Percentiles rank a stretch among this genome's conserved stretches.
Conservation (phyloP, 257 asterid genomes). For the Avicennia marina region DNA sequence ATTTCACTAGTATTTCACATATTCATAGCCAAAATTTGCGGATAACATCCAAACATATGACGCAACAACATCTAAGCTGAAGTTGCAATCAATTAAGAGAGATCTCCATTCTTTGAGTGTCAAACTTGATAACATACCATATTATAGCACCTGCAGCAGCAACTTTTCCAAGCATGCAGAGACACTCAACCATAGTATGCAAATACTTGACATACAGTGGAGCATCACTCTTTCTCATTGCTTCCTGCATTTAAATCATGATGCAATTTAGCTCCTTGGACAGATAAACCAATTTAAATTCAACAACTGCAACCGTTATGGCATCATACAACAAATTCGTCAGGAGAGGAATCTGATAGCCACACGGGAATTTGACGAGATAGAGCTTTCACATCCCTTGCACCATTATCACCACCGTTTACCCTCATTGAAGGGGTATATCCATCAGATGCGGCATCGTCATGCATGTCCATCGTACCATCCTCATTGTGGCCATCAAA, state of each 20-base stretch:
- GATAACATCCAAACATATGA: slow-evolving; percentile 10
- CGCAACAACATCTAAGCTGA: slow-evolving; percentile 1
- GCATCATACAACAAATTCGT: slow-evolving; percentile 90
- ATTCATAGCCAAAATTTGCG: not conserved
- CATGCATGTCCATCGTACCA: slow-evolving; percentile 49
- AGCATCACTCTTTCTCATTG: slow-evolving; percentile 84
- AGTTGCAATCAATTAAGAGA: slow-evolving; percentile 17
- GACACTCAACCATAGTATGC: slow-evolving; percentile 96
- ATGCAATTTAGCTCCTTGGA: slow-evolving; percentile 21
- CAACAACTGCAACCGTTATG: slow-evolving; percentile 20
- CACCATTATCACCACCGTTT: slow-evolving; percentile 55
- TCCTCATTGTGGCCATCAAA: slow-evolving; percentile 77
- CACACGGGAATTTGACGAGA: slow-evolving; percentile 74
- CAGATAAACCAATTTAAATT: slow-evolving; percentile 20
- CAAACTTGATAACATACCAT: slow-evolving; percentile 59
- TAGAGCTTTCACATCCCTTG: slow-evolving; percentile 42
- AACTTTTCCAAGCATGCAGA: slow-evolving; percentile 96
- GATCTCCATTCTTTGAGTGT: not conserved
- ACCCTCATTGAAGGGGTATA: slow-evolving; percentile 41
- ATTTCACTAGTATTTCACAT: too few relatives aligned
- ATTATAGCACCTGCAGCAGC: slow-evolving; percentile 98
- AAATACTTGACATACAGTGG: slow-evolving; percentile 87
- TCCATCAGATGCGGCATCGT: slow-evolving; percentile 49
- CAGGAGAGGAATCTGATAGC: slow-evolving; percentile 95
- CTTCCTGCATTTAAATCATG: slow-evolving; percentile 60